Conservation (phyloP, 2,329 filamentous ascomycete species). For the Aspergillus awamori region DNA sequence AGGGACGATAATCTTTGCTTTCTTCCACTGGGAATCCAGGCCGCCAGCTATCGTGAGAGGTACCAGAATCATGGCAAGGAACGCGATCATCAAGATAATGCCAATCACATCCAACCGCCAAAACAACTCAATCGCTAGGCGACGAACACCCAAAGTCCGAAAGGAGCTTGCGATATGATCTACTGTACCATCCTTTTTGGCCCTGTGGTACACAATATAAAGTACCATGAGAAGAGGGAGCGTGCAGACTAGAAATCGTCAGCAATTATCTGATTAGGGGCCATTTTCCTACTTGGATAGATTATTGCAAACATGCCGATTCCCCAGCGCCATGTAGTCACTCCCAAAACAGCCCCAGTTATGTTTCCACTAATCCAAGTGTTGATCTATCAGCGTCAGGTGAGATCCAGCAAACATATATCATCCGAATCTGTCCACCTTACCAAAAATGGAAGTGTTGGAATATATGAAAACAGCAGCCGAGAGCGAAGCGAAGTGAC, state of each 20-base stretch:
- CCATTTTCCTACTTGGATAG: conserved; percentile 47
- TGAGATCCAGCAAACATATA: neutral
- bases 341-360: conserved; percentile 52
- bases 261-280: neutral
- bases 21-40: conserved; percentile 52
- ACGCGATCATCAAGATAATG: conserved; percentile 55
- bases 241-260: conserved; percentile 44
- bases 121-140: conserved; percentile 52
- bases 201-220: conserved; percentile 54
- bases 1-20: conserved; percentile 55
- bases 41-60: conserved; percentile 62
- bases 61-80: conserved; percentile 57
- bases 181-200: conserved; percentile 54
- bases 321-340: conserved; percentile 63
- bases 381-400: conserved; percentile 49
- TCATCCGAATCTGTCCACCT: conserved; percentile 8
- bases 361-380: conserved; percentile 66
- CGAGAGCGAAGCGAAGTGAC: conserved; percentile 65
- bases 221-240: conserved; percentile 60
- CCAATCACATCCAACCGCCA: conserved; percentile 60
- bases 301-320: conserved; percentile 67
- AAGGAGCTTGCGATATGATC: conserved; percentile 42
- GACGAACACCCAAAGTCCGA: conserved; percentile 44
- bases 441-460: conserved; percentile 59
- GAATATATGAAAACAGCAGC: conserved; percentile 68